phyloP scores from a whole-genome alignment of 2,329 filamentous ascomycete genomes.

The Orbilia ellipsospora region DNA sequence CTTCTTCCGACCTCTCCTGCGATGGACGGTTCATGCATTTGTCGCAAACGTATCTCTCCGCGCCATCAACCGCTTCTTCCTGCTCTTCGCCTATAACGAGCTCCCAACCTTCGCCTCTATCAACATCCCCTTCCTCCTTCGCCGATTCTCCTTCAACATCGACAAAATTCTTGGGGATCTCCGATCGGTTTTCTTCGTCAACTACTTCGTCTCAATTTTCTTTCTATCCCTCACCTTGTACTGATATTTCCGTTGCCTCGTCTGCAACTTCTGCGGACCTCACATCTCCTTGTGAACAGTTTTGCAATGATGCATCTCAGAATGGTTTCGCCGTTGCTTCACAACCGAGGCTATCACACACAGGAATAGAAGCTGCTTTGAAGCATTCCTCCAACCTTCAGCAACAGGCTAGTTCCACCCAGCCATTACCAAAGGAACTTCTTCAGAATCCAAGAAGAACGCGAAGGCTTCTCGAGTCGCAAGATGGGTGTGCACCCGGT shows the following conservation, averaged over 20 bases:
- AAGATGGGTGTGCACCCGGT: conserved; percentile 67
- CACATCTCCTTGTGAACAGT: conserved; percentile 31
- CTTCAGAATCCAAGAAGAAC: conserved; percentile 70
- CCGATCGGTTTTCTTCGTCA: conserved; percentile 37
- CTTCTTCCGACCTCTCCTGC: conserved; percentile 43
- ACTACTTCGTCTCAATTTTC: conserved; percentile 27
- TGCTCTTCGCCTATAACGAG: conserved; percentile 36
- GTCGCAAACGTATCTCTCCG: conserved; percentile 31
- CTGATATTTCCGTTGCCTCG: conserved; percentile 26
- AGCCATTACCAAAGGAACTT: conserved; percentile 70
- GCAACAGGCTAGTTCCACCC: conserved; percentile 58
- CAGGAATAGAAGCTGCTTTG: conserved; percentile 30
- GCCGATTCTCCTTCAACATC: conserved; percentile 40
- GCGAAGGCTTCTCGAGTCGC: conserved; percentile 56
- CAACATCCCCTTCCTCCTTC: conserved; percentile 42
- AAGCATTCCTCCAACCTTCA: conserved; percentile 41
- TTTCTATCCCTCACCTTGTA: conserved; percentile 29
- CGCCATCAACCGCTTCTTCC: conserved; percentile 30
- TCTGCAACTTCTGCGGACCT: conserved; percentile 40
- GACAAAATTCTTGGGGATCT: conserved; percentile 34
- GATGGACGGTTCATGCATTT: conserved; percentile 45
- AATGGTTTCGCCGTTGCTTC: conserved; percentile 15
- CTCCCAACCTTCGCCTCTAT: conserved; percentile 22
- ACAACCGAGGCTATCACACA: conserved; percentile 4
- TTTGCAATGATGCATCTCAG: conserved; percentile 21